These are phyloP conservation scores for Leucocoprinus leucothites DNA, from an alignment of 768 basidiomycete species.

Conservation along the genomic window DNA sequence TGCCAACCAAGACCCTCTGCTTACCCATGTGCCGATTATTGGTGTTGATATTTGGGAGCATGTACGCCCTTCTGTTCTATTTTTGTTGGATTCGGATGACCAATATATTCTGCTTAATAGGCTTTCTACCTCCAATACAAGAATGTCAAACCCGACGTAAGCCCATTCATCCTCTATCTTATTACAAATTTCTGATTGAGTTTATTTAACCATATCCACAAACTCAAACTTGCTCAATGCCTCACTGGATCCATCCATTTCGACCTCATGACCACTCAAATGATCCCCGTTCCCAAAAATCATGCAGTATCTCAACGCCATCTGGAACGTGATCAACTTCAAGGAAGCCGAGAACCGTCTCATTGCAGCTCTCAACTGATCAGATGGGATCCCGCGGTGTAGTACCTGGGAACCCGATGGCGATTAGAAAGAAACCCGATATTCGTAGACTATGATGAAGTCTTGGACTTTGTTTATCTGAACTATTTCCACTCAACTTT, in stretches of 20 bases:
- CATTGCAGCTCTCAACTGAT: slow-evolving; percentile 22
- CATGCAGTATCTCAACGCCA: slow-evolving; percentile 78
- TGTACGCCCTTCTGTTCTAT: slow-evolving; percentile 12
- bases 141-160: slow-evolving; percentile 90
- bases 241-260: not conserved
- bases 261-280: not conserved
- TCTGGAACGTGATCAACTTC: slow-evolving; percentile 92
- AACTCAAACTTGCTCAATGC: not conserved
- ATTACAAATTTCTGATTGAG: not conserved
- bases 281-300: not conserved
- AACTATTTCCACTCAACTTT: too few relatives aligned
- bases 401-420: too few relatives aligned
- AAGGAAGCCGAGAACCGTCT: slow-evolving; percentile 69
- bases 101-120: not conserved
- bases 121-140: slow-evolving; percentile 96
- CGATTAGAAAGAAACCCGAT: too few relatives aligned
- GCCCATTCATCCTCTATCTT: slow-evolving; percentile 26
- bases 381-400: not conserved
- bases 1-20: slow-evolving; percentile 92
- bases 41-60: slow-evolving; percentile 97
- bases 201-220: not conserved
- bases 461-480: too few relatives aligned
- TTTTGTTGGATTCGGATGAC: not conserved
- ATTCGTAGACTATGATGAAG: too few relatives aligned
- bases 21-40: slow-evolving; percentile 75